Evolutionary conservation across 768 basidiomycete species (phyloP), one percentile per base, ranked within the genome.

Genomic region (Macrolepiota dolichaula): DNA sequence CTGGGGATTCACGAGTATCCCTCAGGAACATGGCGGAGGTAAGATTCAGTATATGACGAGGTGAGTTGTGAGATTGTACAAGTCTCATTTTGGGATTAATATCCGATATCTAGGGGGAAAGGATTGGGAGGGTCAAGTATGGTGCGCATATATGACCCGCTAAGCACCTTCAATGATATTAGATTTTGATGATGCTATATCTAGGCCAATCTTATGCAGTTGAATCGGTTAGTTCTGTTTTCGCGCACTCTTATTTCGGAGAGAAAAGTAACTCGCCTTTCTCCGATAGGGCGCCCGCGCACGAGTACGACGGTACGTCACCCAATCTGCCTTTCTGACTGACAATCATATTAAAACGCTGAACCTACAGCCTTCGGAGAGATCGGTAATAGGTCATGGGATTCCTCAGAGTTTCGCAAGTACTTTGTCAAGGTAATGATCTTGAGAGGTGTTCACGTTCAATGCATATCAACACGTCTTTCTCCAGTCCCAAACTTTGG

Each of bases 81-180:
- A 2, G 10, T 13, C 25, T 15, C 4, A 17, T 27, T 61, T 10
- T 55, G 13, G 46, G 22, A 40, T n/a, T 40, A 44, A n/a, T 35
- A 2, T 37, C n/a, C 6, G 29, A 7, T 3, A 38, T 3, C 7
- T 36, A 67, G 65, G 22, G 65, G 64, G 37, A 67, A 66, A 24
- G 63, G 63, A 2, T 29, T 66, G 11, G 67, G 67, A 22, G 67
- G 67, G 4, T 57, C 55, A 2, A 67, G 67, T 51, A 65, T 62
- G 50, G 66, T 67, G 46, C 19, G 42, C 42, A 42, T 25, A 2
- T 46, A 22, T 7, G n/a, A n/a, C 42, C 38, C 17, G 36, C 11
- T 57, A 13, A 22, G 4, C 12, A 40, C 4, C 3, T 13, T 36
- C 44, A 61, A 29, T 5, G 3, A 12, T 7, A 17, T 27, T 24